Percentiles rank a stretch among this genome's conserved stretches.
Evolutionary conservation across 2,329 filamentous ascomycete genomes (phyloP).

Genomic region (Nemania abortiva): DNA sequence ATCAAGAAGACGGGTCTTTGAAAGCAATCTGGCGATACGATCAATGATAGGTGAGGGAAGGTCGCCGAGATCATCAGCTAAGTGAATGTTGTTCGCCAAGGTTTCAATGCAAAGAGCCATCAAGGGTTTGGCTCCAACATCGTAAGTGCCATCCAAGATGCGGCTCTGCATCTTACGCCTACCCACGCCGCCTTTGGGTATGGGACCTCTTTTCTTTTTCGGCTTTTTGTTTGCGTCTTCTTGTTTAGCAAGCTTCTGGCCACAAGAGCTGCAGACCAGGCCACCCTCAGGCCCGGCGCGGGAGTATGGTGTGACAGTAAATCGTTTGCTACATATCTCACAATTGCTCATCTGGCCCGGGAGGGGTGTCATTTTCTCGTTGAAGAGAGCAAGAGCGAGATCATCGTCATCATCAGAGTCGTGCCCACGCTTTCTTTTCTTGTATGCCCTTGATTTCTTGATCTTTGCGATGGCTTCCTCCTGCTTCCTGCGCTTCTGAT

Average conservation of each 20-base stretch:
- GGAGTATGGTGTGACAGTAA: slow-evolving; percentile 92
- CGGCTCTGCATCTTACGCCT: slow-evolving; percentile 85
- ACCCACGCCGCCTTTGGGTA: slow-evolving; percentile 66
- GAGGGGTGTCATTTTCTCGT: slow-evolving; percentile 64
- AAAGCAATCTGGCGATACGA: slow-evolving; percentile 69
- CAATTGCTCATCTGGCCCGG: slow-evolving; percentile 92
- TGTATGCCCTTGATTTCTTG: slow-evolving; percentile 70
- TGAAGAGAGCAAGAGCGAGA: slow-evolving; percentile 62
- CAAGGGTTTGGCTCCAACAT: slow-evolving; percentile 75
- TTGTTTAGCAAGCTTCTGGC: slow-evolving; percentile 77
- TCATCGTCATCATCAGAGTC: slow-evolving; percentile 63
- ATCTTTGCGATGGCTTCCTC: slow-evolving; percentile 70
- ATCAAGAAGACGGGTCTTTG: slow-evolving; percentile 69
- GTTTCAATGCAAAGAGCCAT: slow-evolving; percentile 73
- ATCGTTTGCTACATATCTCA: slow-evolving; percentile 85
- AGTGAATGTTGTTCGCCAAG: slow-evolving; percentile 70
- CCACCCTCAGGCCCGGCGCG: slow-evolving; percentile 85
- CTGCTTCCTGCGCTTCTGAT: slow-evolving; percentile 65
- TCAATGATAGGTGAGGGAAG: slow-evolving; percentile 68
- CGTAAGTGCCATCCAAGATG: slow-evolving; percentile 79
- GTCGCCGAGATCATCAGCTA: slow-evolving; percentile 72
- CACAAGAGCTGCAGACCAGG: slow-evolving; percentile 85
- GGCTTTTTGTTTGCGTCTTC: slow-evolving; percentile 69
- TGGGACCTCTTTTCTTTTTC: slow-evolving; percentile 65
- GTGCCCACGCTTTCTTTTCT: slow-evolving; percentile 61